phyloP scores from a whole-genome alignment of 768 basidiomycete species.

The Xerocomellus chrysenteron region DNA sequence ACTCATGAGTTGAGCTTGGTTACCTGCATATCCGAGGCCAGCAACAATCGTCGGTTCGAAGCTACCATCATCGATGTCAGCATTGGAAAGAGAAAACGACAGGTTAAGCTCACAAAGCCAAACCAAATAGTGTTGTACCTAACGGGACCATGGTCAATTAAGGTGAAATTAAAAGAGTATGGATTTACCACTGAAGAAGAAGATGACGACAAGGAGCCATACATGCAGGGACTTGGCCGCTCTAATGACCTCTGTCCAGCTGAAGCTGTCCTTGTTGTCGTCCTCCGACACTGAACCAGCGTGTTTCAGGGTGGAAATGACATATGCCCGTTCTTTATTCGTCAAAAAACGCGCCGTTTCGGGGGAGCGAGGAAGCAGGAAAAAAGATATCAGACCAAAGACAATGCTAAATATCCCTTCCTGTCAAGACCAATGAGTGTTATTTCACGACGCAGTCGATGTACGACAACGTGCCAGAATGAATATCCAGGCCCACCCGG shows the following conservation, averaged over 20 bases:
- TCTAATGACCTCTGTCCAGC: conserved; percentile 53
- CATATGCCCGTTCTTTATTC: conserved; percentile 47
- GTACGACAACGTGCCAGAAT: conserved; percentile 41
- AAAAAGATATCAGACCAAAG: conserved; percentile 52
- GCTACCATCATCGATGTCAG: conserved; percentile 41
- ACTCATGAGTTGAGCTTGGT: conserved; percentile 57
- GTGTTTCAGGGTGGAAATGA: conserved; percentile 28
- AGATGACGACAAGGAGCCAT: conserved; percentile 46
- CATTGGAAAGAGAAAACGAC: conserved; percentile 23
- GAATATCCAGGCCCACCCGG: conserved; percentile 65
- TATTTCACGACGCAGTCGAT: not conserved
- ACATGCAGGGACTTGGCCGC: conserved; percentile 55
- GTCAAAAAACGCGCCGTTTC: conserved; percentile 50
- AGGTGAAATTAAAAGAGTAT: not conserved
- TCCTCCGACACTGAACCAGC: conserved; percentile 40
- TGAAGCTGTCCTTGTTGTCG: conserved; percentile 46
- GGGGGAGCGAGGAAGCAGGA: conserved; percentile 48
- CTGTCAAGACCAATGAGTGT: conserved; percentile 11
- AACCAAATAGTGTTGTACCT: conserved; percentile 20
- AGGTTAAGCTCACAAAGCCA: conserved; percentile 24
- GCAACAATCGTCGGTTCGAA: conserved; percentile 72
- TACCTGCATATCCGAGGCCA: conserved; percentile 53
- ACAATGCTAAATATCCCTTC: conserved; percentile 64
- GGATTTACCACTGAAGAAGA: conserved; percentile 51
- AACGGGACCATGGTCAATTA: not conserved